Conservation (phyloP, 257 asterid species). For the Nicotiana noctiflora region DNA sequence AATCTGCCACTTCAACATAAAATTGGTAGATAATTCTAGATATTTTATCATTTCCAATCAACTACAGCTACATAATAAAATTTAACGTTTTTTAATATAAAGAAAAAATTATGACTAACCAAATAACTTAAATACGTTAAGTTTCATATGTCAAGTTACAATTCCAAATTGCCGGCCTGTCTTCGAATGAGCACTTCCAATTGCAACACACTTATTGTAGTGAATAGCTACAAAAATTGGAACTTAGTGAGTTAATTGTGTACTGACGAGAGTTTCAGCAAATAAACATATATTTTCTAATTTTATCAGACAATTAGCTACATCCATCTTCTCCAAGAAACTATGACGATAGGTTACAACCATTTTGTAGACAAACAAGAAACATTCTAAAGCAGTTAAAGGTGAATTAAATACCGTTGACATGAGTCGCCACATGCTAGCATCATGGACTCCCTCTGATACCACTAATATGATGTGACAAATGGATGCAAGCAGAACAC, state of each 20-base stretch:
- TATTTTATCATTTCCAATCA: neutral
- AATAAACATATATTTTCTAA: neutral
- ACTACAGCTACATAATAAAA: neutral
- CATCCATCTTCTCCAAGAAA: neutral
- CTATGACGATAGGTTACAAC: neutral
- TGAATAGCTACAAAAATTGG: neutral
- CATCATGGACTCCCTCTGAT: conserved; percentile 77
- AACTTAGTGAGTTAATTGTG: neutral
- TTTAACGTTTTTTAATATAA: too few relatives aligned
- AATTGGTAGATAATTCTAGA: neutral
- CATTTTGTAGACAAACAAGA: neutral
- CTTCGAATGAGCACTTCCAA: neutral
- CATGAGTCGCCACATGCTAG: conserved; percentile 90
- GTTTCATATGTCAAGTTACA: neutral
- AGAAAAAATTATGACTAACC: neutral
- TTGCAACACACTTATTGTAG: neutral
- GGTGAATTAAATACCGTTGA: conserved; percentile 48
- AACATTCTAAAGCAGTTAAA: neutral
- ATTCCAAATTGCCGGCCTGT: neutral
- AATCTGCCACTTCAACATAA: neutral
- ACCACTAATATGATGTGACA: conserved; percentile 81
- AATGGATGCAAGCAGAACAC: conserved; percentile 74
- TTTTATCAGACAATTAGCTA: neutral
- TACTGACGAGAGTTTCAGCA: neutral
- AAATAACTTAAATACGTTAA: too few relatives aligned